A percentile compares a stretch with the other conserved stretches of the same genome.
phyloP scores from a whole-genome alignment of 768 basidiomycete species.

The Chalciporus pseudorubinellus region DNA sequence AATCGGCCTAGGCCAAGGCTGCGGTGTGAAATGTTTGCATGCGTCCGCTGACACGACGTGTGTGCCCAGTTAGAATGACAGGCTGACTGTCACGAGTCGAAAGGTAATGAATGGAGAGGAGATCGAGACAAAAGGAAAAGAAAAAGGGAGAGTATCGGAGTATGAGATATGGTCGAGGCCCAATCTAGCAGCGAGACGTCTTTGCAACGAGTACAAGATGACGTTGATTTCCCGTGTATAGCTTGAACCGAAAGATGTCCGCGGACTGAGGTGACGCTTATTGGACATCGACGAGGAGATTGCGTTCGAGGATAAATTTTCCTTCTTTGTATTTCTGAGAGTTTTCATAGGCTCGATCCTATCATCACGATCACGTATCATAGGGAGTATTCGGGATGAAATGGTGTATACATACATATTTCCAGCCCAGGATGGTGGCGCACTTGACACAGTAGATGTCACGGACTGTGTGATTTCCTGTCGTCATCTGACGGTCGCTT shows the following conservation, averaged over 20 bases:
- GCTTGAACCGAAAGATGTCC: slow-evolving; percentile 4
- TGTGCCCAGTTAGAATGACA: slow-evolving; percentile 28
- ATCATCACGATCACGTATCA: slow-evolving; percentile 5
- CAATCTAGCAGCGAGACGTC: slow-evolving; percentile 16
- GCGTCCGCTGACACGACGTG: slow-evolving; percentile 11
- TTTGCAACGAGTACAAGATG: slow-evolving; percentile 8
- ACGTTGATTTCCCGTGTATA: slow-evolving; percentile 11
- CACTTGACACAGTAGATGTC: slow-evolving; percentile 96
- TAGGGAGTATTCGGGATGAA: not conserved
- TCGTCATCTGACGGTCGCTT: slow-evolving; percentile 93
- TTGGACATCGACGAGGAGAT: slow-evolving; percentile 84
- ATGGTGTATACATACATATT: slow-evolving; percentile 66
- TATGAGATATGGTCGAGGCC: slow-evolving; percentile 12
- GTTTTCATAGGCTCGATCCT: slow-evolving; percentile 90
- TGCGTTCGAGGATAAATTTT: slow-evolving; percentile 95
- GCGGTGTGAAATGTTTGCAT: no score
- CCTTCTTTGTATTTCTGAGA: slow-evolving; percentile 98
- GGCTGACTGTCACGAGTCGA: slow-evolving; percentile 17
- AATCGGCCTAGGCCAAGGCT: no score
- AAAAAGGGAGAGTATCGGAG: slow-evolving; percentile 10
- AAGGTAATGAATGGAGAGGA: slow-evolving; percentile 16
- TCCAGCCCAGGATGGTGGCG: slow-evolving; percentile 86
- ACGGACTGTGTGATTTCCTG: slow-evolving; percentile 92
- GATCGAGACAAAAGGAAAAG: slow-evolving; percentile 15
- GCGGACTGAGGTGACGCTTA: slow-evolving; percentile 34